Conservation (phyloP, 2,329 filamentous ascomycete species). For the Lachnellula cervina region DNA sequence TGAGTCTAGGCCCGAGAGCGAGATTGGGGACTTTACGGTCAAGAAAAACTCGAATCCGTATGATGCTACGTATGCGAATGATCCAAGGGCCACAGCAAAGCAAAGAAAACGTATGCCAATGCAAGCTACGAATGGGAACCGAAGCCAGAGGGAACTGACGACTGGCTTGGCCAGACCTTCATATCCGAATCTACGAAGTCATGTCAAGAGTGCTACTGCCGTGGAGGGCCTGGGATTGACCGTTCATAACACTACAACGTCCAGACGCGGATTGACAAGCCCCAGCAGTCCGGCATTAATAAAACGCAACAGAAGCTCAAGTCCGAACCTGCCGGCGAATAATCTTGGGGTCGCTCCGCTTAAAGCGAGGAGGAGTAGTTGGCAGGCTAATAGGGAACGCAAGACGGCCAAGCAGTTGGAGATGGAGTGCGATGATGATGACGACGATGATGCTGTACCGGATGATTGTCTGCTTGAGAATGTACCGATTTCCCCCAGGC, state of each 20-base stretch:
- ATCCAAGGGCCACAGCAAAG: slow-evolving; percentile 22
- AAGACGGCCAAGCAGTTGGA: slow-evolving; percentile 70
- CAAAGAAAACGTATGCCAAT: slow-evolving; percentile 22
- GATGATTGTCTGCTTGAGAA: slow-evolving; percentile 77
- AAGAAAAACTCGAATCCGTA: slow-evolving; percentile 27
- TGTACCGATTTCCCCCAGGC: slow-evolving; percentile 73
- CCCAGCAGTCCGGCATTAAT: slow-evolving; percentile 21
- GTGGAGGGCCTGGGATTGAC: slow-evolving; percentile 27
- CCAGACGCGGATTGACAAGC: slow-evolving; percentile 22
- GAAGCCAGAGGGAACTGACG: slow-evolving; percentile 29
- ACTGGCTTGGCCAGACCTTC: slow-evolving; percentile 17
- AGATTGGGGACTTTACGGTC: slow-evolving; percentile 28
- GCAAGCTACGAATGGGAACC: slow-evolving; percentile 20
- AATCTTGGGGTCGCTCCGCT: slow-evolving; percentile 20
- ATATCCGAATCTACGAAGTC: slow-evolving; percentile 24
- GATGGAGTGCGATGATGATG: slow-evolving; percentile 70
- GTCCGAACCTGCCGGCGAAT: slow-evolving; percentile 21
- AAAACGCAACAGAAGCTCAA: slow-evolving; percentile 28
- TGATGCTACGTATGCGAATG: slow-evolving; percentile 21
- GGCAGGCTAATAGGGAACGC: slow-evolving; percentile 61
- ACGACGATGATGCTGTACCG: slow-evolving; percentile 67
- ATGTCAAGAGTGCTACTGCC: slow-evolving; percentile 21
- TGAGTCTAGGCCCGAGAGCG: slow-evolving; percentile 40
- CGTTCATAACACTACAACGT: slow-evolving; percentile 11
- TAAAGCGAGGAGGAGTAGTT: slow-evolving; percentile 45